Percentiles rank a stretch among this genome's conserved stretches.
Evolutionary conservation across 176 grass and related monocot species (phyloP).

Genomic region (Panicum miliaceum): DNA sequence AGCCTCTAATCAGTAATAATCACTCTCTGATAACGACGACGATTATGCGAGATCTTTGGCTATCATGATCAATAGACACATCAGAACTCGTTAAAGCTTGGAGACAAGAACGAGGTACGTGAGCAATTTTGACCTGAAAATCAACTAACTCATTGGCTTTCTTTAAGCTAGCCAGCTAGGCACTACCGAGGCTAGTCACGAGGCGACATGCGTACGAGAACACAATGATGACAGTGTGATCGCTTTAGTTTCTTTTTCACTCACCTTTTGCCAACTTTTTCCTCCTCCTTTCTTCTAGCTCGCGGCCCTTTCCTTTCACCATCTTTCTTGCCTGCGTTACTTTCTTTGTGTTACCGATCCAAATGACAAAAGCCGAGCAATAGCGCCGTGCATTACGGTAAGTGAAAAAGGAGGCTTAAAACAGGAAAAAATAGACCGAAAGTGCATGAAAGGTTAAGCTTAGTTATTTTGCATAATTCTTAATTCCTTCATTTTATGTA

Average conservation of each 20-base stretch:
- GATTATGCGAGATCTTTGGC: slow-evolving; percentile 35
- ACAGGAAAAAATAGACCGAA: slow-evolving; percentile 12
- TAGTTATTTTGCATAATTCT: neutral
- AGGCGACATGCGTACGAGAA: slow-evolving; percentile 50
- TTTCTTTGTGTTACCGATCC: slow-evolving; percentile 54
- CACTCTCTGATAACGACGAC: slow-evolving; percentile 31
- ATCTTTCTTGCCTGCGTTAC: slow-evolving; percentile 50
- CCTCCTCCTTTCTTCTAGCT: slow-evolving; percentile 3
- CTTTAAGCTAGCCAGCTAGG: slow-evolving; percentile 26
- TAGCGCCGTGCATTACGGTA: slow-evolving; percentile 47
- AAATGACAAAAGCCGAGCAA: slow-evolving; percentile 54
- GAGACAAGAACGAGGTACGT: slow-evolving; percentile 15
- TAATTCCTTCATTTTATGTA: neutral
- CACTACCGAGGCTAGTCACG: slow-evolving; percentile 32
- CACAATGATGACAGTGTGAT: slow-evolving; percentile 41
- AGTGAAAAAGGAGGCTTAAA: slow-evolving; percentile 29
- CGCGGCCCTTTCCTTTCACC: slow-evolving; percentile 30
- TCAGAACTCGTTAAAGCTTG: slow-evolving; percentile 24
- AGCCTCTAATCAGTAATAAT: slow-evolving; percentile 8
- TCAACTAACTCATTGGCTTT: neutral
- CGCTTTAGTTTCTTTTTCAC: slow-evolving; percentile 38
- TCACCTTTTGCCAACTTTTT: slow-evolving; percentile 40
- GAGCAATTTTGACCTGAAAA: slow-evolving; percentile 3
- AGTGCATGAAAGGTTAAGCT: slow-evolving; percentile 7
- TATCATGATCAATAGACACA: slow-evolving; percentile 35